Evolutionary conservation across 192 early-diverging fungal species (phyloP).

Genomic region (Coemansia sp.): DNA sequence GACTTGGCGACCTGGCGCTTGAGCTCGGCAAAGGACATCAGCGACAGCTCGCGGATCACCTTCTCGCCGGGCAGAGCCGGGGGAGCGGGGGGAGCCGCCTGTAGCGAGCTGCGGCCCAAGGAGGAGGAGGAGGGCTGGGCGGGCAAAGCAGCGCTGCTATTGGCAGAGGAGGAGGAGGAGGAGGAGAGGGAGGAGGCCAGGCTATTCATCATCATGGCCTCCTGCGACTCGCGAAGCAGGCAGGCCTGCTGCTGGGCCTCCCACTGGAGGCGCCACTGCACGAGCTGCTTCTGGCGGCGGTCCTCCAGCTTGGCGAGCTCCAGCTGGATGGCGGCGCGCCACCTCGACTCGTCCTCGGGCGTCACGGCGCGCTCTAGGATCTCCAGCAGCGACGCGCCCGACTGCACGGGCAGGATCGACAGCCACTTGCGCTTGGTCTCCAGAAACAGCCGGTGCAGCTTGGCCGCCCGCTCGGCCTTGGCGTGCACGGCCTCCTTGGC

Average conservation of each 20-base stretch:
- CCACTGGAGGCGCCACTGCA: constrained; percentile 53
- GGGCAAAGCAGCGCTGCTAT: too few relatives aligned
- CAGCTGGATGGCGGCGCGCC: constrained; percentile 49
- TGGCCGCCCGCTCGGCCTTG: constrained; percentile 54
- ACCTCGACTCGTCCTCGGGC: constrained; percentile 70
- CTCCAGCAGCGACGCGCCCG: constrained; percentile 77
- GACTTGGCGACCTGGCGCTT: constrained; percentile 80
- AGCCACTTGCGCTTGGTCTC: constrained; percentile 91
- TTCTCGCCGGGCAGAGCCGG: constrained; percentile 51
- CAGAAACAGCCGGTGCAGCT: constrained; percentile 68
- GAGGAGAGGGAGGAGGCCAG: too few relatives aligned
- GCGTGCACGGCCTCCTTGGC: constrained; percentile 56
- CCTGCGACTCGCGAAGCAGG: constrained; percentile 48
- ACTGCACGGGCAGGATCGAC: constrained; percentile 81
- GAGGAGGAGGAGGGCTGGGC: too few relatives aligned
- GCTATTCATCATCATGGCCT: constrained; percentile 19
- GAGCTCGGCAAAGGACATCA: constrained; percentile 69
- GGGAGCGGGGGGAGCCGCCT: constrained; percentile 40
- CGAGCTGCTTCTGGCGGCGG: constrained; percentile 39
- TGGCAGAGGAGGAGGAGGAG: too few relatives aligned
- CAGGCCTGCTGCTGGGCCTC: constrained; percentile 52
- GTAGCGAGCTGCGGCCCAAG: constrained; percentile 47
- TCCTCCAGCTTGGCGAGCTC: constrained; percentile 55
- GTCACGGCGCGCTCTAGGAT: constrained; percentile 77
- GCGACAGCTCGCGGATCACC: constrained; percentile 56